A percentile compares a stretch with the other conserved stretches of the same genome.
These are phyloP conservation scores for Plenodomus tracheiphilus DNA, from an alignment of 2,329 filamentous ascomycete genomes.

Conservation along the genomic window DNA sequence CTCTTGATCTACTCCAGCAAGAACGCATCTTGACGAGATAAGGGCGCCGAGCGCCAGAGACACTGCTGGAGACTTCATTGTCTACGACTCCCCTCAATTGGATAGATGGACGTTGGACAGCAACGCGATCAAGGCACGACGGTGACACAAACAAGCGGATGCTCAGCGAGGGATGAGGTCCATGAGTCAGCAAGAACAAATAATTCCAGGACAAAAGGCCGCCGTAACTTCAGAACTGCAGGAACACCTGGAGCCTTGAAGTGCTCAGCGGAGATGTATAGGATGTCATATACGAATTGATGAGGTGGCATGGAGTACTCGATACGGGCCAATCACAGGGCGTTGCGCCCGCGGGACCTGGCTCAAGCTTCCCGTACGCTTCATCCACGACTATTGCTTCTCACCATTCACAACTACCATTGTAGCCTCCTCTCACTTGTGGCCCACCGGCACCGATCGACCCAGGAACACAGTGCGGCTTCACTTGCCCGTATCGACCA, in stretches of 20 bases:
- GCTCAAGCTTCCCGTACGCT: constrained; percentile 9
- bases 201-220: neutral
- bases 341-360: neutral
- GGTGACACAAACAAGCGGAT: neutral
- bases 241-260: neutral
- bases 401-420: no score
- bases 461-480: no score
- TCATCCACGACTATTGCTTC: no score
- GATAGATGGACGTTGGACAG: neutral
- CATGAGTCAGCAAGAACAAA: constrained; percentile 8
- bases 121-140: neutral
- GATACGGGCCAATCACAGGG: neutral
- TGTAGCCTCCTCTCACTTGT: no score
- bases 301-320: neutral
- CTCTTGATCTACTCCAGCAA: constrained; percentile 30
- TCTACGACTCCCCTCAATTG: neutral
- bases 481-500: no score
- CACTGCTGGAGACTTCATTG: constrained; percentile 20
- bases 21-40: constrained; percentile 7
- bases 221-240: neutral
- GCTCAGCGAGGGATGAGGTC: constrained; percentile 21
- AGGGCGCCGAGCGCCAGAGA: constrained; percentile 14
- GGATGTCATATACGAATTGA: neutral
- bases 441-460: no score
- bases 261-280: neutral